A percentile compares a stretch with the other conserved stretches of the same genome.
phyloP scores from a whole-genome alignment of 345 rosid species.

The Rhodamnia rubescens region DNA sequence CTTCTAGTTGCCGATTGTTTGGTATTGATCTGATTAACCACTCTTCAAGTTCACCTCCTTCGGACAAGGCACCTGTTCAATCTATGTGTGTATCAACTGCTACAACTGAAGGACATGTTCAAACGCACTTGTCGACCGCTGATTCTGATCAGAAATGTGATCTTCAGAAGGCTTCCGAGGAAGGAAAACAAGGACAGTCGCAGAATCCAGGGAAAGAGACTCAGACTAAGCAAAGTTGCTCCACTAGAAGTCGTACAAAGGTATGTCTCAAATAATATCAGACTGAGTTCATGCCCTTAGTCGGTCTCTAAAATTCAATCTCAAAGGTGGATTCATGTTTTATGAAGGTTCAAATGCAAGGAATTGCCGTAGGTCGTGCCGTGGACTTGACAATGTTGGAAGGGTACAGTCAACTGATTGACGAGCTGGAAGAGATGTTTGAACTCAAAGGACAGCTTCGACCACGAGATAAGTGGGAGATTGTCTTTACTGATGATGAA shows the following conservation, averaged over 20 bases:
- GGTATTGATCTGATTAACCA: conserved; percentile 63
- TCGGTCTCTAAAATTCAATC: background rate
- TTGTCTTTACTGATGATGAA: conserved; percentile 85
- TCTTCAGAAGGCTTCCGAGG: conserved; percentile 34
- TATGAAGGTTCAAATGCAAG: conserved; percentile 82
- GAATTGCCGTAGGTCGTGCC: conserved; percentile 84
- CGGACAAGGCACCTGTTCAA: conserved; percentile 25
- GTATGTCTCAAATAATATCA: conserved; percentile 12
- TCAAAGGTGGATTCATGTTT: background rate
- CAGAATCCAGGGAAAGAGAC: conserved; percentile 46
- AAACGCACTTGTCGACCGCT: conserved; percentile 10
- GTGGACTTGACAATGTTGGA: conserved; percentile 53
- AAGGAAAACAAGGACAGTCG: conserved; percentile 37
- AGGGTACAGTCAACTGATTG: conserved; percentile 62
- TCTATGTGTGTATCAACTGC: conserved; percentile 18
- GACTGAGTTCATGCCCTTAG: background rate
- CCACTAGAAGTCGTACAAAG: conserved; percentile 72
- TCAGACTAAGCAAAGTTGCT: conserved; percentile 44
- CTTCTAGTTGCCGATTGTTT: conserved; percentile 47
- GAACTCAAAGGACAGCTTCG: conserved; percentile 59
- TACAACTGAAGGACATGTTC: conserved; percentile 18
- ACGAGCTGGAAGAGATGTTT: conserved; percentile 74
- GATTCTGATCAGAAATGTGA: conserved; percentile 49
- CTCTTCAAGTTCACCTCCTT: conserved; percentile 7
- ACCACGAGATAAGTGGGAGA: conserved; percentile 60